Conservation (phyloP, 495 filamentous ascomycete species). For the Hyaloscypha variabilis region DNA sequence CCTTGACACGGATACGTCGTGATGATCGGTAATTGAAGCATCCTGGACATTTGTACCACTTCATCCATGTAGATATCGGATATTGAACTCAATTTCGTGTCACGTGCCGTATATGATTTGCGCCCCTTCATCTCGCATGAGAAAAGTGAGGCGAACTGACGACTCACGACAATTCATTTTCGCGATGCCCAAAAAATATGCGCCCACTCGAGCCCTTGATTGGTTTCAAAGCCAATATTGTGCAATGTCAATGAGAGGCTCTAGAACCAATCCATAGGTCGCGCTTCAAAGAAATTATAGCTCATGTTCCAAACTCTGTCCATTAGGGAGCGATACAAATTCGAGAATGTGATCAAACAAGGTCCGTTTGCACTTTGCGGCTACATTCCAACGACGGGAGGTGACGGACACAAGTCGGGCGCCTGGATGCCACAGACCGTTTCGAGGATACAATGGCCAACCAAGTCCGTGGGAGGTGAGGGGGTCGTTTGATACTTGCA, state of each 20-base stretch:
- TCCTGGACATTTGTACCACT: no score
- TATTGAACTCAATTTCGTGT: neutral
- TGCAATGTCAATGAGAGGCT: neutral
- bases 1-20: neutral
- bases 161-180: neutral
- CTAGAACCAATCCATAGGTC: neutral
- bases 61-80: neutral
- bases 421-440: constrained; percentile 16
- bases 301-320: neutral
- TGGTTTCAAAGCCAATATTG: neutral
- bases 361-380: constrained; percentile 2
- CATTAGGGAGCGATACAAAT: neutral
- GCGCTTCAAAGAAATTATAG: neutral
- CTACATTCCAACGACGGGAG: neutral
- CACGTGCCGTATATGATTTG: neutral
- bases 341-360: constrained; percentile 8
- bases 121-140: neutral
- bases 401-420: constrained; percentile 5
- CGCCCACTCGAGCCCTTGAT: neutral
- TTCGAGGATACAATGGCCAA: constrained; percentile 6
- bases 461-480: neutral
- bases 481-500: constrained; percentile 9
- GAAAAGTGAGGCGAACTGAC: neutral
- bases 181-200: neutral
- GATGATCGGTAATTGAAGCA: neutral